These are phyloP conservation scores for Cardiospermum halicacabum DNA, from an alignment of 345 rosid genomes.

Conservation along the genomic window DNA sequence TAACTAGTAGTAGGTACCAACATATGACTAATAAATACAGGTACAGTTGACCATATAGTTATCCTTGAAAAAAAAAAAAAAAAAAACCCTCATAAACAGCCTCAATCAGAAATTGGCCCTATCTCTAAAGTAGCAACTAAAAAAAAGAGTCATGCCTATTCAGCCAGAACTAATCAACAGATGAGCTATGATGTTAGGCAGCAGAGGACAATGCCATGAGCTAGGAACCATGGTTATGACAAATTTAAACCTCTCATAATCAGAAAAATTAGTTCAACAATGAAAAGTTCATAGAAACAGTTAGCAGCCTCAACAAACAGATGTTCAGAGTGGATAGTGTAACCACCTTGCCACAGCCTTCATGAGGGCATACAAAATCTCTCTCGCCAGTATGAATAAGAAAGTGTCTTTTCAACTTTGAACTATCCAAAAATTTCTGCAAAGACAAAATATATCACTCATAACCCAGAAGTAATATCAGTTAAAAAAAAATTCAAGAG, in stretches of 20 bases:
- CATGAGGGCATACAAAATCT: conserved; percentile 79
- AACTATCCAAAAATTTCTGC: conserved; percentile 99
- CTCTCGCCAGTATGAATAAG: conserved; percentile 96
- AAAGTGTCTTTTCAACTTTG: conserved; percentile 90
- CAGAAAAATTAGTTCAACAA: no score
- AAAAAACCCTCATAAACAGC: not conserved
- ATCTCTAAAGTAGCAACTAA: not conserved
- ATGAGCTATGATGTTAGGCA: not conserved
- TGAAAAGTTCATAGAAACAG: no score
- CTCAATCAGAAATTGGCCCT: not conserved
- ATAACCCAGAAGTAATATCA: conserved; percentile 3
- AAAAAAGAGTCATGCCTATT: not conserved
- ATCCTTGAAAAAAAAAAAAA: not conserved
- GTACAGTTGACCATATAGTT: not conserved
- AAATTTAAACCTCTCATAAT: no score
- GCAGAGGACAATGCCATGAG: not conserved
- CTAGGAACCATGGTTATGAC: not conserved
- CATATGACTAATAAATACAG: not conserved
- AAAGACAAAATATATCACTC: conserved; percentile 13
- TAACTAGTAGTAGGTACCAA: no score
- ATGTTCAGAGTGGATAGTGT: conserved; percentile 20
- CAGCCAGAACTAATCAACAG: not conserved
- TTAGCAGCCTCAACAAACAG: not conserved
- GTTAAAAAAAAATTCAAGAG: not conserved
- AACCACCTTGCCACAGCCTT: conserved; percentile 97